Evolutionary conservation across 1,139 yeast genomes (phyloP).

Genomic region (Lizanozyma gosingica): DNA sequence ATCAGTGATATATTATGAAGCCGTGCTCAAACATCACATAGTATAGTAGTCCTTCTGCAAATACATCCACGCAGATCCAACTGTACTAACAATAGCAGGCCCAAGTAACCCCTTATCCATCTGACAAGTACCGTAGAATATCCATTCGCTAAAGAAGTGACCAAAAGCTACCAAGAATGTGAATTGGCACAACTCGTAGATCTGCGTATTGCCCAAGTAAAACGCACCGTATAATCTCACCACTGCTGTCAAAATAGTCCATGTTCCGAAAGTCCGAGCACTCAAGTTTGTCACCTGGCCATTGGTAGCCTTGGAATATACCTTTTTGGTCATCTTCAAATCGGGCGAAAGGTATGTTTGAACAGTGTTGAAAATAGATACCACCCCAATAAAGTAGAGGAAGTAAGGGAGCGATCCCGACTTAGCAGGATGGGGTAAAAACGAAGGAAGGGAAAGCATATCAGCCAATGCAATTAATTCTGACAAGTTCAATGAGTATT

Average conservation of each 20-base stretch:
- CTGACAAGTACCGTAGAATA: constrained; percentile 66
- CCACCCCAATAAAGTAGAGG: constrained; percentile 26
- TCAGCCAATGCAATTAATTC: no score
- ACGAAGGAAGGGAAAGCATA: neutral
- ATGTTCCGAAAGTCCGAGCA: constrained; percentile 95
- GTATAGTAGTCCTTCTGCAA: constrained; percentile 43
- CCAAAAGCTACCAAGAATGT: constrained; percentile 77
- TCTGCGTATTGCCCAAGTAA: constrained; percentile 54
- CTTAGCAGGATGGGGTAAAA: neutral
- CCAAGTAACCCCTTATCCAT: constrained; percentile 86
- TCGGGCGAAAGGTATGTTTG: constrained; percentile 76
- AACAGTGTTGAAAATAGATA: constrained; percentile 79
- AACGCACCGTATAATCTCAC: constrained; percentile 86
- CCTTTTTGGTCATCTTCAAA: constrained; percentile 63
- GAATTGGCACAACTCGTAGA: constrained; percentile 72
- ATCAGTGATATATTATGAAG: no score
- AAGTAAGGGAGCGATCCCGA: neutral
- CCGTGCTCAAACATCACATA: no score
- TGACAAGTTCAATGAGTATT: no score
- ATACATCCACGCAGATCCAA: constrained; percentile 54
- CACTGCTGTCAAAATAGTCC: constrained; percentile 85
- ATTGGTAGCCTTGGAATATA: constrained; percentile 59
- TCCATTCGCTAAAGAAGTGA: constrained; percentile 83
- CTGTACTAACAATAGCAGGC: constrained; percentile 61
- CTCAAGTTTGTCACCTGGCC: constrained; percentile 60